Percentiles rank a stretch among this genome's conserved stretches.
Evolutionary conservation across 257 asterid genomes (phyloP).

Genomic region (Leptodermis oblonga): DNA sequence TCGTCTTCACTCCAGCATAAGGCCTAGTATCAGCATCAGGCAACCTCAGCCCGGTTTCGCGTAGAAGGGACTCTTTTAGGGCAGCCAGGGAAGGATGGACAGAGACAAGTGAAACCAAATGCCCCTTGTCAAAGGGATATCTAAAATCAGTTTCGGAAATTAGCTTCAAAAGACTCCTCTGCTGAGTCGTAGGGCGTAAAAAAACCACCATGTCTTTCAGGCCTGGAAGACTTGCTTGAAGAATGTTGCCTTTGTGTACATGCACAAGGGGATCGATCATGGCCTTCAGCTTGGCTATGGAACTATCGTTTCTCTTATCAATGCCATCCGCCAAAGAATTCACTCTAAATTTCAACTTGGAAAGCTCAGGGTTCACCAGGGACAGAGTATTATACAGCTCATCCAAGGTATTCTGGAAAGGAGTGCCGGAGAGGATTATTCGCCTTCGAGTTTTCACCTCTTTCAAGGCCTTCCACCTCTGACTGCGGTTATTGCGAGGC

Average conservation of each 20-base stretch:
- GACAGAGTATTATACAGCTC: slow-evolving; percentile 68
- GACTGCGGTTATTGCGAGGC: slow-evolving; percentile 54
- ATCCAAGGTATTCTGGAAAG: slow-evolving; percentile 63
- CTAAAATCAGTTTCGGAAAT: neutral
- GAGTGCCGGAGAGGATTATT: slow-evolving; percentile 77
- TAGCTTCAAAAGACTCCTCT: slow-evolving; percentile 28
- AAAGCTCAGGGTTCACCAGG: slow-evolving; percentile 54
- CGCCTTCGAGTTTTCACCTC: slow-evolving; percentile 48
- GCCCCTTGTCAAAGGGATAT: slow-evolving; percentile 27
- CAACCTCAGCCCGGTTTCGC: slow-evolving; percentile 11
- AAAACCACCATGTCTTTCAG: slow-evolving; percentile 41
- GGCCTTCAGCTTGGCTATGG: slow-evolving; percentile 34
- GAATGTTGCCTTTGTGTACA: slow-evolving; percentile 48
- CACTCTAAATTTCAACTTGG: slow-evolving; percentile 32
- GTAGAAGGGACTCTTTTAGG: slow-evolving; percentile 20
- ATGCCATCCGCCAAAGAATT: slow-evolving; percentile 33
- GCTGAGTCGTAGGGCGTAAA: slow-evolving; percentile 52
- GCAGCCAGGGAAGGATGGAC: slow-evolving; percentile 68
- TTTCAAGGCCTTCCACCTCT: slow-evolving; percentile 51
- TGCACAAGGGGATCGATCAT: slow-evolving; percentile 67
- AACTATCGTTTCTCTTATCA: slow-evolving; percentile 18
- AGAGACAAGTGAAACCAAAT: slow-evolving; percentile 48
- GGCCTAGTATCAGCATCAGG: slow-evolving; percentile 30
- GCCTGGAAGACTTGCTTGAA: slow-evolving; percentile 60
- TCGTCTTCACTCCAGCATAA: slow-evolving; percentile 57